Base-by-base conservation (phyloP, 306 rosid species). In the Quercus suber region DNA sequence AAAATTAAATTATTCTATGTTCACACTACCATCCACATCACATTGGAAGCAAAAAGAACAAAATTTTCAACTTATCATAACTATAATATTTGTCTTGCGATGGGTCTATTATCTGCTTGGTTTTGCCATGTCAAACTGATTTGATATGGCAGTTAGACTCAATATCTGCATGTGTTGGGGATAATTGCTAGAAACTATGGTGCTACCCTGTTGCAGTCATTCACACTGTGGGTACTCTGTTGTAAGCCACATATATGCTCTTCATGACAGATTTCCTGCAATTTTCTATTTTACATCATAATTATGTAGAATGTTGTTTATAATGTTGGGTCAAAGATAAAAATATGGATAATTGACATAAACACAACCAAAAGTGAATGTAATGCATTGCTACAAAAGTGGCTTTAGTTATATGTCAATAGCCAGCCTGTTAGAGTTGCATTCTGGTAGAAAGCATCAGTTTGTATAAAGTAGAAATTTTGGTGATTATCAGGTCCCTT, bases 401-500 rank as follows among this genome's bases (percentile, higher is more conserved):
- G 72, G 72, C 52, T 35, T 68, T 3, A 10, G 8, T 19, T 33
- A 49, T 68, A 6, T 35, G 52, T 68, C 52, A 19, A 4, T 8
- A n/a, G 52, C 14, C 72, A 19, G 53, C 37, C 37, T 64, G 33
- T 68, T 68, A 67, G 51, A 68, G 52, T 14, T 35, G 72, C 52
- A 43, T 18, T 59, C 18, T 11, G 19, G 6, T 13, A 9, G 49
- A 14, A 43, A 43, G 65, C 76, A 28, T 70, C 64, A 1, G 41
- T 49, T 55, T 58, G 58, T 28, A 33, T 77, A 56, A 73, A 68
- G 57, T 55, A 23, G 60, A 2, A 0, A 45, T 41, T 2, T 17
- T 76, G 53, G 55, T 73, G 80, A 78, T 87, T 78, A 79, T 78
- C 93, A 96, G 99, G 96, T 91, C 80, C 97, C 97, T 63, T 96